Conservation (phyloP, 2,329 filamentous ascomycete genomes). For the Exophiala mesophila region DNA sequence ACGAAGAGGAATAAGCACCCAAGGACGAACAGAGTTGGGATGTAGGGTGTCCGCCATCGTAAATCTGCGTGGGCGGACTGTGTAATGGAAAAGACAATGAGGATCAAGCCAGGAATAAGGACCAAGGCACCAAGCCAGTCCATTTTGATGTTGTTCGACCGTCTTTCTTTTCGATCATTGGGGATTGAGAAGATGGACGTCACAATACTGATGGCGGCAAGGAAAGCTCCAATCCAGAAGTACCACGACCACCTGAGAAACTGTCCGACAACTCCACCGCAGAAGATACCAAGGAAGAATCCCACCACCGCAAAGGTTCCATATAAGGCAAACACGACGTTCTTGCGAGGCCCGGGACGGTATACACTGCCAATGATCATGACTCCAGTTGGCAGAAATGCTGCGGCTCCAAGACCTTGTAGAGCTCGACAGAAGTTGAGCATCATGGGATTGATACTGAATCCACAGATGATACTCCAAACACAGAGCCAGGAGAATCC, state of each 20-base stretch:
- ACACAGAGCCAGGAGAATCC: conserved; percentile 60
- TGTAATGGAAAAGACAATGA: conserved; percentile 71
- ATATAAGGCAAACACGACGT: conserved; percentile 59
- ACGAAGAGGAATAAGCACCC: conserved; percentile 56
- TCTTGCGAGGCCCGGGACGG: conserved; percentile 64
- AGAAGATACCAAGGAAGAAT: conserved; percentile 56
- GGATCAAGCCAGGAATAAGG: conserved; percentile 60
- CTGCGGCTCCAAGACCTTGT: conserved; percentile 68
- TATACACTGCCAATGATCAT: conserved; percentile 62
- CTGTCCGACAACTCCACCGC: conserved; percentile 55
- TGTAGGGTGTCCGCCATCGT: conserved; percentile 70
- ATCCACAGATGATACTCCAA: conserved; percentile 67
- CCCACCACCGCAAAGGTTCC: conserved; percentile 48
- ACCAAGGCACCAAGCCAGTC: conserved; percentile 62
- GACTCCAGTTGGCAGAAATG: conserved; percentile 65
- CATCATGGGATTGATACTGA: conserved; percentile 63
- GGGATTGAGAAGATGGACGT: conserved; percentile 48
- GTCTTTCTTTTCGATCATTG: conserved; percentile 39
- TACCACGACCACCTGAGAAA: conserved; percentile 61
- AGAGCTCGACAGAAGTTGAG: conserved; percentile 68
- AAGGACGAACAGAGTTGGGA: conserved; percentile 59
- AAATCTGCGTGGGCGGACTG: conserved; percentile 64
- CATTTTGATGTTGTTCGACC: conserved; percentile 51
- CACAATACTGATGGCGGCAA: conserved; percentile 43
- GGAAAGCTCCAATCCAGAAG: conserved; percentile 60